phyloP scores from a whole-genome alignment of 164 flowering plant species.

The Chimonanthus praecox region DNA sequence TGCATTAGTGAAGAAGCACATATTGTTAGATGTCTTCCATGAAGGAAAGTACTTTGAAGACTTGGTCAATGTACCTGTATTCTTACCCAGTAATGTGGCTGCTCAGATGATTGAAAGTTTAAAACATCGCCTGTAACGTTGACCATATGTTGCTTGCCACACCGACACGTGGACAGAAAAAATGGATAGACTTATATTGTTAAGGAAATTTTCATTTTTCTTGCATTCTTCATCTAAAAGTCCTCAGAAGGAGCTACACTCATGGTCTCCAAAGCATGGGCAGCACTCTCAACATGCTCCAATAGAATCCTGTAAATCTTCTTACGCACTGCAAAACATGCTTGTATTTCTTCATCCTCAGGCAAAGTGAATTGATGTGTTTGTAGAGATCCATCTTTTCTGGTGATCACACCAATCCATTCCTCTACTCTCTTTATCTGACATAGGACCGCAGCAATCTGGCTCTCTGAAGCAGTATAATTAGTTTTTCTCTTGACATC shows the following conservation, averaged over 20 bases:
- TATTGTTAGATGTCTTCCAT: too few relatives aligned
- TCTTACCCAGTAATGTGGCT: too few relatives aligned
- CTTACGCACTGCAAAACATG: conserved; percentile 38
- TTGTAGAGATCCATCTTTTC: conserved; percentile 7
- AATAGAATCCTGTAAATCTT: conserved; percentile 46
- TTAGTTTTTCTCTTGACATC: conserved; percentile 21
- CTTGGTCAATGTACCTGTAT: too few relatives aligned
- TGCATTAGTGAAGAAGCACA: too few relatives aligned
- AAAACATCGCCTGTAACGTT: too few relatives aligned
- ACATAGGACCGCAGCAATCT: conserved; percentile 36
- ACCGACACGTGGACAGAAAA: too few relatives aligned
- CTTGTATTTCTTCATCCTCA: conserved; percentile 26
- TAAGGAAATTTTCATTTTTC: not conserved
- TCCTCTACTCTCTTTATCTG: conserved; percentile 51
- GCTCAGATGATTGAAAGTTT: too few relatives aligned
- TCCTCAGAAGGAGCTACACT: conserved; percentile 12
- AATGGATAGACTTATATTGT: too few relatives aligned
- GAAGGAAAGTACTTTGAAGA: too few relatives aligned
- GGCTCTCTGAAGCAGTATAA: conserved; percentile 20
- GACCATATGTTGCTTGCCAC: too few relatives aligned
- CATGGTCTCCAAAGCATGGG: conserved; percentile 27
- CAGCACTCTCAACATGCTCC: conserved; percentile 50
- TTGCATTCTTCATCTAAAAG: conserved; percentile 2
- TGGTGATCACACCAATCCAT: conserved; percentile 37
- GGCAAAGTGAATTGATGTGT: conserved; percentile 7